These are phyloP conservation scores for Trifolium repens DNA, from an alignment of 306 rosid genomes.

Conservation along the genomic window DNA sequence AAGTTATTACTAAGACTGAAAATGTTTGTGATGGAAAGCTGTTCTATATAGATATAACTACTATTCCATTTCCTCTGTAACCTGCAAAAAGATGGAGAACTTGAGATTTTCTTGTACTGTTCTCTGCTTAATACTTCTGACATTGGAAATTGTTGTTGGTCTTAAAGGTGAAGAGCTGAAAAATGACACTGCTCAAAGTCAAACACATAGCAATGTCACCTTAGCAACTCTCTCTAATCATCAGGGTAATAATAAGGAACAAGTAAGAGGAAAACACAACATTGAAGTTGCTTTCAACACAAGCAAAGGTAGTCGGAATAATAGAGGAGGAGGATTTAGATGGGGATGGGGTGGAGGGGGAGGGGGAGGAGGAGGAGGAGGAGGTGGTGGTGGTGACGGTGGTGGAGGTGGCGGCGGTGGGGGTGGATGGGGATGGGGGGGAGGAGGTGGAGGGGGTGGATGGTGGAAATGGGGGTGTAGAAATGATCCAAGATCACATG, in stretches of 20 bases:
- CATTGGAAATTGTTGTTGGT: constrained; percentile 37
- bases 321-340: constrained; percentile 33
- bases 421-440: constrained; percentile 56
- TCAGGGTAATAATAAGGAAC: constrained; percentile 19
- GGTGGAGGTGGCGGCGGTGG: background rate
- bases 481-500: constrained; percentile 42
- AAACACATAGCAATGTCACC: constrained; percentile 36
- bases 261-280: constrained; percentile 39
- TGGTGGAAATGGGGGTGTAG: constrained; percentile 87
- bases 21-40: background rate
- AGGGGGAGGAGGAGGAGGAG: constrained; percentile 32
- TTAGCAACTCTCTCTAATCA: constrained; percentile 27
- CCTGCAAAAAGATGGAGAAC: constrained; percentile 40
- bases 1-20: constrained; percentile 41
- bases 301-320: constrained; percentile 40
- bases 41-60: background rate
- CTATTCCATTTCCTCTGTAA: background rate
- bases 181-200: constrained; percentile 44
- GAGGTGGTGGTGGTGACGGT: background rate
- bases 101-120: constrained; percentile 32
- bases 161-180: constrained; percentile 38
- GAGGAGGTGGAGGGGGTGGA: constrained; percentile 87
- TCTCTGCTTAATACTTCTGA: constrained; percentile 45
- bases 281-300: constrained; percentile 47
- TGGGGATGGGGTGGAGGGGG: constrained; percentile 33